Base-by-base conservation (phyloP, 1,139 yeast genomes). In the Geotrichum macrosporum region DNA sequence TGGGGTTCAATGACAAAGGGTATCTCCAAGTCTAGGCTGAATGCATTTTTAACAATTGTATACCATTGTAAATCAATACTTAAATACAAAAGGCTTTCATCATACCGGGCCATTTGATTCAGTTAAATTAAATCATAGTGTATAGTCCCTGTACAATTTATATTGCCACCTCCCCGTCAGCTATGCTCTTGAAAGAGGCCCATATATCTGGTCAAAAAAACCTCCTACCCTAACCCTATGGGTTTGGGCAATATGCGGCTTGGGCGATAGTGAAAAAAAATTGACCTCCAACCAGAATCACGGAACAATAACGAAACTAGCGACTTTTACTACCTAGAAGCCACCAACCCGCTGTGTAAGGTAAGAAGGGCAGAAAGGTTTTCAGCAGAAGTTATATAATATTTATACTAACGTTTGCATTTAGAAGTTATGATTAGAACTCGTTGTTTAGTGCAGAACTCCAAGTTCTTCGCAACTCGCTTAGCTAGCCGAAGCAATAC, bases 221-320 rank as follows among this genome's bases (percentile, higher is more conserved):
- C n/a, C n/a, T n/a, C 16, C 5, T 21, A 20, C 18, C 42, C 42
- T 16, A 29, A 38, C 42, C 42, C 35, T 12, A n/a, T 15, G 42
- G 32, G 27, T 24, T 29, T 38, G 21, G 42, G 42, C 18, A 15
- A n/a, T 22, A 38, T 38, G 42, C 42, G 42, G 42, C 42, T 38
- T 30, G 16, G 26, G 20, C 15, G 27, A 24, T 8, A 8, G 16
- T 15, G 22, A 38, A 38, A 38, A 38, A 38, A 38, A 38, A 19
- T 26, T 27, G 21, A 27, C 46, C 37, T 41, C 41, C 41, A 42
- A 42, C 46, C 46, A 41, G 30, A 42, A 24, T 42, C 46, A 42
- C 46, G 46, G 46, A 42, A 35, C 46, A 18, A 24, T 13, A 42
- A 22, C 12, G 18, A 19, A 18, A 27, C 18, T 9, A 22, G 26